Base-by-base conservation (phyloP, 1,284 basidiomycete species). In the Trichosporon sp. region DNA sequence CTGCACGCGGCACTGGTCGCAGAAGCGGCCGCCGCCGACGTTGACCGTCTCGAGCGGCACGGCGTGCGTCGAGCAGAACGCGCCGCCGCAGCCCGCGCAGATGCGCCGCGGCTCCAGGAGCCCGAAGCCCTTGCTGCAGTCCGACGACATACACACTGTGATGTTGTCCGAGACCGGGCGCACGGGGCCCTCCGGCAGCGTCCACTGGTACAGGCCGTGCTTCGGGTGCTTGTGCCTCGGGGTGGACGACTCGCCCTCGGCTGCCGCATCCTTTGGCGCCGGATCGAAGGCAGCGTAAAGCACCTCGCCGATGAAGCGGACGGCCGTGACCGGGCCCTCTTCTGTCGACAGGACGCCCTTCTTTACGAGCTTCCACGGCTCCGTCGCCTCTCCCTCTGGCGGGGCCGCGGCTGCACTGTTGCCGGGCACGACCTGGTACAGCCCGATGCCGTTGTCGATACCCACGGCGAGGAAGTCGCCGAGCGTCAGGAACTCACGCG, bases 71-170 rank as follows among this genome's bases (percentile, higher is more conserved):
- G 78, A 78, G 78, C 82, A 83, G 72, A 81, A 83, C 7, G 73
- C 73, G 15, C 82, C 82, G 2, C 81, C 82, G 66, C 82, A 83
- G 13, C 82, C 82, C 27, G 79, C 80, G 68, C 82, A 83, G 70
- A 78, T 75, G 21, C 82, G 69, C 70, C 79, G 76, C 1, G 82
- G 82, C 69, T 83, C 81, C 0, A 83, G 72, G 2, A 83, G 69
- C 21, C 82, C 82, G 65, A 83, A 83, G 27, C 75, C 71, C 12
- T 77, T 66, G 0, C 70, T 73, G 65, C 82, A 83, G 11, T 70
- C 65, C 1, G 73, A 74, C 6, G 77, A 74, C 81, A 83, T 83
- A 68, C 82, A 83, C 53, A 67, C 66, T 0, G 72, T 65, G 2
- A 74, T 70, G 2, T 63, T 65, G 65, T 83, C 82, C 4, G 79